Evolutionary conservation across 352 stramenopile species (phyloP), one percentile per base, ranked within the genome.

Genomic region (Pythium aquatile): DNA sequence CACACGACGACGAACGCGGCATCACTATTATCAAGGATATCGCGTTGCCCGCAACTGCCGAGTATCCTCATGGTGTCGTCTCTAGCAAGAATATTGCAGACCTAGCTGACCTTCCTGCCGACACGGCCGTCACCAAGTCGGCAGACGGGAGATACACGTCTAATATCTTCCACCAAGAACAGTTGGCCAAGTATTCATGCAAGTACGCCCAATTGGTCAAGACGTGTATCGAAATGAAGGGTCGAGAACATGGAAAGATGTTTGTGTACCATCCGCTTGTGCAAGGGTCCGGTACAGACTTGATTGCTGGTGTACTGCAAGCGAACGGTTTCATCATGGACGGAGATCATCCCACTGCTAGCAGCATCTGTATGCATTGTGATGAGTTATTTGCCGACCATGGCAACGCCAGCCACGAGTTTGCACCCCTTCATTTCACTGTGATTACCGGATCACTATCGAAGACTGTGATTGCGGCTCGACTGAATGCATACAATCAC

Each of bases 181-280:
- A 30, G 16, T n/a, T 55, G 48, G 26, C 11, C 30, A 35, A 30
- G 16, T 55, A 55, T 35, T 55, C 48, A 10, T 55, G 16, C 16
- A 55, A 55, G 28, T 55, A 55, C 26, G 48, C 48, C 7, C 11
- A 35, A 33, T 28, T 55, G 28, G 17, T 55, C 16, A 33, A 35
- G 16, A 30, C 35, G 26, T 55, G 48, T 55, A 30, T 30, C 5
- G 48, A 30, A 9, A 55, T 55, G 48, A 55, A 55, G 24, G 28
- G 48, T 20, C 6, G 9, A 13, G 48, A 33, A 14, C 48, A 55
- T 20, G 48, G 48, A 30, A 55, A 55, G 48, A 55, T 55, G 28
- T 55, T 55, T n/a, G 16, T 55, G 26, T 55, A 35, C 28, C 48
- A 55, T 35, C 48, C 48, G 17, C 35, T 55, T n/a, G 48, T 55